A percentile compares a stretch with the other conserved stretches of the same genome.
Conservation (phyloP, 192 early-diverging fungal species). For the Podila epigama region DNA sequence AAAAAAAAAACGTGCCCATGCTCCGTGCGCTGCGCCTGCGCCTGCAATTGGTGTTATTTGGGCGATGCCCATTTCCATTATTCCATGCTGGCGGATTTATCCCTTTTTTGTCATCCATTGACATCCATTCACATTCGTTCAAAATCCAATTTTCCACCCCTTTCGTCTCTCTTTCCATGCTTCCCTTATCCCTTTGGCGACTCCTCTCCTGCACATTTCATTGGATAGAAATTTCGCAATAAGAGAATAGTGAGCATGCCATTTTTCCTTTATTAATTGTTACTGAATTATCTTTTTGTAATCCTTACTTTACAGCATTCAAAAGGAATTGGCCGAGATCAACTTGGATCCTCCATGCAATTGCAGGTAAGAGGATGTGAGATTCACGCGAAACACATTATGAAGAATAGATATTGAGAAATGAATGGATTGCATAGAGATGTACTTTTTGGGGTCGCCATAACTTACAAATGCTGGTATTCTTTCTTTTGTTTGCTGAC, state of each 20-base stretch:
- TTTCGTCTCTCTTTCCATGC: no score
- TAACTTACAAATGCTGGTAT: neutral
- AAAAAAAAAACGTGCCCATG: no score
- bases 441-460: no score
- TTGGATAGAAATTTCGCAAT: conserved; percentile 1
- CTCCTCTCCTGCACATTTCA: neutral
- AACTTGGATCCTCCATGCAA: conserved; percentile 93
- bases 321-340: conserved; percentile 98
- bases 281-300: conserved; percentile 2
- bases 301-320: conserved; percentile 78
- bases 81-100: no score
- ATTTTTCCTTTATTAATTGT: neutral
- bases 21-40: no score
- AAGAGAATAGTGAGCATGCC: neutral
- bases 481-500: neutral
- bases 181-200: no score
- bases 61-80: no score
- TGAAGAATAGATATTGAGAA: neutral
- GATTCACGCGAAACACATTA: neutral
- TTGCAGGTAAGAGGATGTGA: conserved; percentile 73
- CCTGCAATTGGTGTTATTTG: no score
- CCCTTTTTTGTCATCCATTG: no score
- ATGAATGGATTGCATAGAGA: no score
- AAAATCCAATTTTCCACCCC: no score
- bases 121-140: no score